Conservation (phyloP, 495 filamentous ascomycete species). For the Podospora pseudocomata region DNA sequence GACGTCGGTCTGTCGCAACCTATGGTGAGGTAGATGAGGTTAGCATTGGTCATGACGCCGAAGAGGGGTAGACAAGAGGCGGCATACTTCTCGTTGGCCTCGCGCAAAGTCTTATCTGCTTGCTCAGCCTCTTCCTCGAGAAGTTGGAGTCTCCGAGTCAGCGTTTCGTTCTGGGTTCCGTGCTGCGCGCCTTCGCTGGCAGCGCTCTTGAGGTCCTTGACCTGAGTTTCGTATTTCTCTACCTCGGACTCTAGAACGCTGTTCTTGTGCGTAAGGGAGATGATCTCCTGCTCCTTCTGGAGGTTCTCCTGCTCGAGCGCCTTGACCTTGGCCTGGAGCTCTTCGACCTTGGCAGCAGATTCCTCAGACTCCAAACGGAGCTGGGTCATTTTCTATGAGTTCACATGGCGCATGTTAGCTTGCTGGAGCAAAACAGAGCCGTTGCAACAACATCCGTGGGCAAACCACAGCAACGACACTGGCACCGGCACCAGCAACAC, state of each 20-base stretch:
- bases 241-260: conserved; percentile 80
- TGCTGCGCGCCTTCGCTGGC: conserved; percentile 70
- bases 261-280: conserved; percentile 89
- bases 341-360: conserved; percentile 71
- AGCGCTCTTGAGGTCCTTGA: conserved; percentile 75
- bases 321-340: conserved; percentile 83
- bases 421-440: conserved; percentile 5
- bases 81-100: conserved; percentile 92
- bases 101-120: conserved; percentile 87
- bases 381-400: conserved; percentile 76
- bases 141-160: conserved; percentile 88
- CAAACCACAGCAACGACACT: background rate
- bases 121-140: conserved; percentile 97
- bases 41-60: background rate
- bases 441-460: background rate
- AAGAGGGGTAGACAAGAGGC: too few relatives aligned
- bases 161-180: conserved; percentile 79
- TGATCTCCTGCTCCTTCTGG: conserved; percentile 95
- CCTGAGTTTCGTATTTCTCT: conserved; percentile 75
- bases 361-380: conserved; percentile 92
- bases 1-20: conserved; percentile 96
- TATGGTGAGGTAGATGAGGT: conserved; percentile 32
- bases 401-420: conserved; percentile 21
- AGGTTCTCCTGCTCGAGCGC: conserved; percentile 90
- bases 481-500: background rate